A percentile compares a stretch with the other conserved stretches of the same genome.
Conservation (phyloP, 768 basidiomycete genomes). For the Chiua virens region DNA sequence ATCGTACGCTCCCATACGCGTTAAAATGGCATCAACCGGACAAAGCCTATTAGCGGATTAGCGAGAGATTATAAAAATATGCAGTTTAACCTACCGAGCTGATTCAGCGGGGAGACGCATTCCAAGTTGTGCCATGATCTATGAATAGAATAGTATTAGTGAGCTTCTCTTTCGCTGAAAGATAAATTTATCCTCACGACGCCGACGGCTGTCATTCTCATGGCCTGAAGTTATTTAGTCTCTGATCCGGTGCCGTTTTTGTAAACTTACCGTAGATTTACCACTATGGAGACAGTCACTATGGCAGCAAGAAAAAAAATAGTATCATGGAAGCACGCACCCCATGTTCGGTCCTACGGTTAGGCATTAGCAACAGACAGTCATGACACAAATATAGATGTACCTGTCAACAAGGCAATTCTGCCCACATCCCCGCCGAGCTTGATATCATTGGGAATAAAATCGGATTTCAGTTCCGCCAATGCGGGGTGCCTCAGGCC, state of each 20-base stretch:
- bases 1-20: constrained; percentile 98
- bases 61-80: neutral
- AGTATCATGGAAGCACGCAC: constrained; percentile 41
- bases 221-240: constrained; percentile 44
- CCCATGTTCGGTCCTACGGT: constrained; percentile 81
- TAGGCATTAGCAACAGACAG: neutral
- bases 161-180: neutral
- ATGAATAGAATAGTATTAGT: neutral
- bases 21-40: constrained; percentile 89
- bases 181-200: constrained; percentile 51
- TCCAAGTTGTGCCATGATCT: constrained; percentile 94
- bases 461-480: constrained; percentile 64
- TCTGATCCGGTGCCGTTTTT: neutral
- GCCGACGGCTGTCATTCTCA: constrained; percentile 96
- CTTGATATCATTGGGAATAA: constrained; percentile 92
- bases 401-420: constrained; percentile 85
- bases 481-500: constrained; percentile 89
- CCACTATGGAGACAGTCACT: constrained; percentile 44
- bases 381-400: constrained; percentile 20
- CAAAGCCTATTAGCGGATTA: constrained; percentile 53
- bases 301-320: neutral
- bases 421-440: constrained; percentile 75
- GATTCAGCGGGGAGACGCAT: constrained; percentile 89
- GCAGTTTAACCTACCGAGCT: constrained; percentile 55
- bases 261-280: constrained; percentile 63